These are phyloP conservation scores for Achaetomium macrosporum DNA, from an alignment of 2,329 filamentous ascomycete species.

Conservation along the genomic window DNA sequence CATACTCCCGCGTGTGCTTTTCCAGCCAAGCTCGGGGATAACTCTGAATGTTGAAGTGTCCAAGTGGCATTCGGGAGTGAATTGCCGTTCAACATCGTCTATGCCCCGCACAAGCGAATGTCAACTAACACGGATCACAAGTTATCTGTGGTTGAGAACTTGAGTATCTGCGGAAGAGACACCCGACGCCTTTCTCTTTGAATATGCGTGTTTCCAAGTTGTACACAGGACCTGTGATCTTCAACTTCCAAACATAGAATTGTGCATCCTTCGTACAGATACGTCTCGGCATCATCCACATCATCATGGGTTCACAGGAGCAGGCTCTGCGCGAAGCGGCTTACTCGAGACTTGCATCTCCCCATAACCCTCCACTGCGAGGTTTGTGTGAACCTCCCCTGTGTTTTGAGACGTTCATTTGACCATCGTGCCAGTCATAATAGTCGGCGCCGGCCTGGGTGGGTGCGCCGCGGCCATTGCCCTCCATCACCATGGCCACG, in stretches of 20 bases:
- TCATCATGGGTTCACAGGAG: constrained; percentile 2
- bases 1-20: neutral
- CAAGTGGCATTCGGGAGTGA: neutral
- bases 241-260: neutral
- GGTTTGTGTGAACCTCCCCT: neutral
- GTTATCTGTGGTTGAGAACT: too few species aligned
- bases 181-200: neutral
- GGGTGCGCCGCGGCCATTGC: constrained; percentile 45
- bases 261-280: neutral
- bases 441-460: constrained; percentile 45
- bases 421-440: constrained; percentile 33
- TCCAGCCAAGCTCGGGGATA: neutral
- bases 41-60: neutral
- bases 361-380: constrained; percentile 11
- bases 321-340: neutral
- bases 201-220: neutral
- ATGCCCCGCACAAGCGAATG: neutral
- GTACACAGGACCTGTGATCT: neutral
- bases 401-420: neutral
- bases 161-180: neutral
- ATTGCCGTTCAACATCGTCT: neutral
- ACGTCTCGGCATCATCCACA: neutral
- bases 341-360: constrained; percentile 6
- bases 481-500: constrained; percentile 40
- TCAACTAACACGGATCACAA: neutral